Percentiles rank a stretch among this genome's conserved stretches.
Conservation (phyloP, 371 early-diverging fungal species). For the Mortierella sp. region DNA sequence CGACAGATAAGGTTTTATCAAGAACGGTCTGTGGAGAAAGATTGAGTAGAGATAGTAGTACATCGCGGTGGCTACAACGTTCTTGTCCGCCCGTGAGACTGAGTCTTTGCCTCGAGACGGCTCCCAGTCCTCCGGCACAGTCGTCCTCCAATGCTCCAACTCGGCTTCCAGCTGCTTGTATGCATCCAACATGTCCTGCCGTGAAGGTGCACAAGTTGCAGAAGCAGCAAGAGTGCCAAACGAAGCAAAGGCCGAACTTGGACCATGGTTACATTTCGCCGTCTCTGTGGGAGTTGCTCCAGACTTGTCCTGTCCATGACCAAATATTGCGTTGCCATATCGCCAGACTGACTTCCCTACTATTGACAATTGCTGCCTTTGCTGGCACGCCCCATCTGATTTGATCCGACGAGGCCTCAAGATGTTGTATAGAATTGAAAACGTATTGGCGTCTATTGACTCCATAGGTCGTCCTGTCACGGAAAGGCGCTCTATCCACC, state of each 20-base stretch:
- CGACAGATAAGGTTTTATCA: background rate
- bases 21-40: background rate
- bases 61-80: background rate
- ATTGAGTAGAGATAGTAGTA: background rate
- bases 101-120: background rate
- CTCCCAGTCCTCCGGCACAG: background rate
- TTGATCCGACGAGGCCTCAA: background rate
- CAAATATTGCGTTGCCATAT: no score
- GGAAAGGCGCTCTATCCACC: background rate
- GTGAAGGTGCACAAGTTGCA: background rate
- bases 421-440: background rate
- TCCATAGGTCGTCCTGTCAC: background rate
- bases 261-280: no score
- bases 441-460: background rate
- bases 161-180: background rate
- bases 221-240: background rate
- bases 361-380: no score
- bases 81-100: background rate
- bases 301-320: no score
- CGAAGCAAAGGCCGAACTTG: no score
- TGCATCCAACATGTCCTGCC: background rate
- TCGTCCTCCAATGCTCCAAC: background rate
- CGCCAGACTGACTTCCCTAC: background rate
- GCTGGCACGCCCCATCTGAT: background rate
- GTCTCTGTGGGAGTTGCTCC: no score